Evolutionary conservation across 192 early-diverging fungal species (phyloP), one percentile per base, ranked within the genome.

Genomic region (Geranomyces michiganensis): DNA sequence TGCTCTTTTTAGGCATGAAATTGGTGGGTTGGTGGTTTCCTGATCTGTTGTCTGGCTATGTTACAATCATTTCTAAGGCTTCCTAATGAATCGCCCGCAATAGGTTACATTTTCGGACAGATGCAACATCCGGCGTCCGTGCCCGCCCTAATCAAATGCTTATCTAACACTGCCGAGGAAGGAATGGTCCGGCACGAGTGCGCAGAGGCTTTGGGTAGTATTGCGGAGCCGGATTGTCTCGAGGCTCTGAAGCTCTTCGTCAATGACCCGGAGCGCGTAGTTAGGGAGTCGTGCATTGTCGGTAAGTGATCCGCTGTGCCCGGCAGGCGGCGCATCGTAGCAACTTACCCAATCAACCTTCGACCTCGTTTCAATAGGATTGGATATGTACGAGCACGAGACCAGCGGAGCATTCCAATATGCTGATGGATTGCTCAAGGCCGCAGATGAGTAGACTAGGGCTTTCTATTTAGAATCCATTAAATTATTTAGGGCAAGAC

Each of bases 121-220:
- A 88, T 99, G 88, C 95, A 96, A 83, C 93, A 94, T 70, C 90
- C 90, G 30, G 94, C 91, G 6, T 87, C 88, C 26, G 92, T 99
- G 0, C 94, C 95, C 31, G 85, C 92, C 8, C 82, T 99, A 45
- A 83, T 89, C 12, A 85, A 90, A 27, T 31, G 8, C 0, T 83
- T 99, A n/a, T 83, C 80, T 47, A 92, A 94, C 79, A 71, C 76
- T 12, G 73, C 84, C 29, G 96, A 99, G 76, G 86, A 82, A 10
- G 72, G 89, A 44, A 99, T 99, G 94, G 96, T 99, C 4, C 89
- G 96, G 19, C 96, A 99, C 73, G 96, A 99, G 79, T 92, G 92
- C 53, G 96, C 96, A 4, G 96, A 99, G 84, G 96, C 96, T 12
- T 77, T 99, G 67, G 96, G 96, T 15, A 94, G 92, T 10, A 94